Base-by-base conservation (phyloP, 306 rosid genomes). In the Cucumis cinereus region DNA sequence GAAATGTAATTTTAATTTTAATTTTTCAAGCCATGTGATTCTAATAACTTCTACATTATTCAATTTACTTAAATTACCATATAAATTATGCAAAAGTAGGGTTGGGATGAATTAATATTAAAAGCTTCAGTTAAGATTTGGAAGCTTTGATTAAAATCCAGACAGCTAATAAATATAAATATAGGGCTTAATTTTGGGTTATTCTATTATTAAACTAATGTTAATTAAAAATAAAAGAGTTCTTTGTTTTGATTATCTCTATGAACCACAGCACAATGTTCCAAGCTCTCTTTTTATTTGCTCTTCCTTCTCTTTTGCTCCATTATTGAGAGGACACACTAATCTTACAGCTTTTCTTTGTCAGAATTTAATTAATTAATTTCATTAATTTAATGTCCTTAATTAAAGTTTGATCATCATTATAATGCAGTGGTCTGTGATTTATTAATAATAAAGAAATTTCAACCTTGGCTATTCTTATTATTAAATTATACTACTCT, bases 131-230 rank as follows among this genome's bases (percentile, higher is more conserved):
- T 83, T 82, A 87, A 85, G 92, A 89, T 90, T 91, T 87, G 96
- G 75, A 76, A 87, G 85, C 75, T 83, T 82, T 89, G 66, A 86
- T 91, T 86, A 88, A 66, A 87, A 81, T 82, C 87, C 81, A 82
- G 88, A 93, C 97, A 91, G 96, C 93, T 86, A 91, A 89, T 83
- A 79, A 84, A 85, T 74, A 89, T 83, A 79, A 84, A 85, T 74
- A 30, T 35, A 59, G 75, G 55, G 75, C 82, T 81, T 81, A 87
- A 85, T 85, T 89, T 89, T 83, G 85, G 83, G 86, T 77, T 59
- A 83, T 86, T 88, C 20, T 55, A 89, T 80, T 84, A 86, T 68
- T 68, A 68, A 43, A 38, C 19, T 41, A 69, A 45, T 23, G 22
- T 11, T 41, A 84, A 81, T 28, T 7, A 35, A 63, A 33, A 62